phyloP scores from a whole-genome alignment of 1,284 basidiomycete genomes.

The Ceraceosorus guamensis region DNA sequence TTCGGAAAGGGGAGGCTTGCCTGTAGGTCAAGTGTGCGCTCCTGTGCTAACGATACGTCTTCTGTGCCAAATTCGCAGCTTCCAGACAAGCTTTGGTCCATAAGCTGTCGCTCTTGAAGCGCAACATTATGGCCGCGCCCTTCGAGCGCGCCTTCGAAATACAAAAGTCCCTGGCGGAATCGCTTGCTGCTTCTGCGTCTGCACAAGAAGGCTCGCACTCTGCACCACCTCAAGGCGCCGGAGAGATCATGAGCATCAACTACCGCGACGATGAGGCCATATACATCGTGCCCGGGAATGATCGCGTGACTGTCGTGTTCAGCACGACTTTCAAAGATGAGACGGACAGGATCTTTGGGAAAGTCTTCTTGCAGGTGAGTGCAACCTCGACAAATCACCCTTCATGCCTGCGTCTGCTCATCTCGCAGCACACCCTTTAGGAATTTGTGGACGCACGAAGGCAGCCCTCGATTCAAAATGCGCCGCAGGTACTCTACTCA shows the following conservation, averaged over 20 bases:
- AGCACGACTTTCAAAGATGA: constrained; percentile 95
- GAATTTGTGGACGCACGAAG: constrained; percentile 98
- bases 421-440: not conserved
- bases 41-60: no score
- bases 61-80: no score
- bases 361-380: constrained; percentile 87
- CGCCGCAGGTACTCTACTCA: constrained; percentile 95
- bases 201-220: constrained; percentile 11
- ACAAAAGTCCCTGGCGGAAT: constrained; percentile 63
- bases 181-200: constrained; percentile 48
- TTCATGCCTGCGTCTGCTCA: no score
- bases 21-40: no score
- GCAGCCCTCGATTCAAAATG: constrained; percentile 86
- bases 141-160: constrained; percentile 82
- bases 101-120: constrained; percentile 78
- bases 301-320: constrained; percentile 97
- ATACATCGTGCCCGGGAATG: constrained; percentile 82
- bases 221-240: constrained; percentile 35
- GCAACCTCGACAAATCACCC: no score
- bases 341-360: constrained; percentile 92
- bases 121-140: constrained; percentile 88
- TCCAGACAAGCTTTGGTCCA: constrained; percentile 71
- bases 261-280: constrained; percentile 91
- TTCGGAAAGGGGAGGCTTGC: no score
- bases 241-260: constrained; percentile 83